Percentiles rank a stretch among this genome's conserved stretches.
phyloP scores from a whole-genome alignment of 495 filamentous ascomycete genomes.

The Lophiotrema nucula region DNA sequence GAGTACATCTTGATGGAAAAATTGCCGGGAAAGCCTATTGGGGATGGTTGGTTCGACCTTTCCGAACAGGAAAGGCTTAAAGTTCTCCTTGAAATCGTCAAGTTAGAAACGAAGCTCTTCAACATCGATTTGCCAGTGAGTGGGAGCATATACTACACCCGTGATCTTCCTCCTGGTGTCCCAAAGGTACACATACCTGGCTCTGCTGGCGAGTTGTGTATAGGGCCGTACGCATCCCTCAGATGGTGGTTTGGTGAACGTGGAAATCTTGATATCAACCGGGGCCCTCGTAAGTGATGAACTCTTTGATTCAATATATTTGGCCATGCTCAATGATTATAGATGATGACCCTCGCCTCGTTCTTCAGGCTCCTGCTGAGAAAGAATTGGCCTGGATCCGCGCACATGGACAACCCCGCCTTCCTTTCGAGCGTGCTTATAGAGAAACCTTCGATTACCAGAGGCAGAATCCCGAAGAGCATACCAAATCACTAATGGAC shows the following conservation, averaged over 20 bases:
- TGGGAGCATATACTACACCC: slow-evolving; percentile 1
- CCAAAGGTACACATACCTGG: slow-evolving; percentile 12
- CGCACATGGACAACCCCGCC: slow-evolving; percentile 12
- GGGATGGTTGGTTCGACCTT: slow-evolving; percentile 40
- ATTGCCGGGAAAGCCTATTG: slow-evolving; percentile 22
- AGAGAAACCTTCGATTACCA: slow-evolving; percentile 19
- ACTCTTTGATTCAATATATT: background rate
- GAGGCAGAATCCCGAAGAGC: slow-evolving; percentile 17
- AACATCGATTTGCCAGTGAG: background rate
- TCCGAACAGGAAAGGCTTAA: slow-evolving; percentile 42
- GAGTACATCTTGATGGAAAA: slow-evolving; percentile 36
- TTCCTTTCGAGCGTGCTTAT: slow-evolving; percentile 20
- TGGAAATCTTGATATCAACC: slow-evolving; percentile 13
- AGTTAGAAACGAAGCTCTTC: slow-evolving; percentile 39
- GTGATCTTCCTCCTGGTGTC: slow-evolving; percentile 16
- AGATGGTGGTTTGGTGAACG: slow-evolving; percentile 24
- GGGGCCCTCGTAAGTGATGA: slow-evolving; percentile 22
- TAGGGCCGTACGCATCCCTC: slow-evolving; percentile 15
- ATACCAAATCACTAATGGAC: slow-evolving; percentile 11
- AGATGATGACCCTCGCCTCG: slow-evolving; percentile 15
- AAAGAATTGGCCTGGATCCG: slow-evolving; percentile 25
- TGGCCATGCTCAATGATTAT: slow-evolving; percentile 6
- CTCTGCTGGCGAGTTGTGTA: slow-evolving; percentile 16
- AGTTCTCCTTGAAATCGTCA: slow-evolving; percentile 44
- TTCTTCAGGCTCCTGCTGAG: slow-evolving; percentile 17